phyloP scores from a whole-genome alignment of 148 eudicot species.

The Rhododendron griersonianum region DNA sequence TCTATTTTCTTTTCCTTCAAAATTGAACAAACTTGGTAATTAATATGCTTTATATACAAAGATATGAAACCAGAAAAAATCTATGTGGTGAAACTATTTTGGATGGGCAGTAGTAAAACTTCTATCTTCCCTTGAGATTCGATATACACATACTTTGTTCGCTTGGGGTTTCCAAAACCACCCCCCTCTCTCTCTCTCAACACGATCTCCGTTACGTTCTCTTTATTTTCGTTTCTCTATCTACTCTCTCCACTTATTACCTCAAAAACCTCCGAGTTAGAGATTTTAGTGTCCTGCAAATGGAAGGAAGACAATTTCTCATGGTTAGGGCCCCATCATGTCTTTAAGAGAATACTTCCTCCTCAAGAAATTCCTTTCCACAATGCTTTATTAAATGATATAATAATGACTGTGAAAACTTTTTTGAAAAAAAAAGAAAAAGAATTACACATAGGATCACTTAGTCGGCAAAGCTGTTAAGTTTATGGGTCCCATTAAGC shows the following conservation, averaged over 20 bases:
- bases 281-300: background rate
- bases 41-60: background rate
- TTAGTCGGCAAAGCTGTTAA: background rate
- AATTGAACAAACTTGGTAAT: background rate
- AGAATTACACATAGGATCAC: background rate
- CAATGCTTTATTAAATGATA: background rate
- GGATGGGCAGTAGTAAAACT: background rate
- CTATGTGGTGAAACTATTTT: background rate
- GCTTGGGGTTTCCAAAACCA: background rate
- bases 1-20: background rate
- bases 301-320: background rate
- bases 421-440: background rate
- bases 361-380: background rate
- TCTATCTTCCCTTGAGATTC: background rate
- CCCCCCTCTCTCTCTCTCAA: background rate
- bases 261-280: background rate
- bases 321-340: conserved; percentile 5
- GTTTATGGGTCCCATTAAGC: background rate
- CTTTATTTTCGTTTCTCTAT: background rate
- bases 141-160: too few relatives aligned
- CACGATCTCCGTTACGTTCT: background rate
- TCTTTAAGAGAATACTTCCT: conserved; percentile 7
- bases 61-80: background rate
- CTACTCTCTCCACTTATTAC: background rate
- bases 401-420: background rate